Conservation (phyloP, 2,329 filamentous ascomycete species). For the Beauveria sp. region DNA sequence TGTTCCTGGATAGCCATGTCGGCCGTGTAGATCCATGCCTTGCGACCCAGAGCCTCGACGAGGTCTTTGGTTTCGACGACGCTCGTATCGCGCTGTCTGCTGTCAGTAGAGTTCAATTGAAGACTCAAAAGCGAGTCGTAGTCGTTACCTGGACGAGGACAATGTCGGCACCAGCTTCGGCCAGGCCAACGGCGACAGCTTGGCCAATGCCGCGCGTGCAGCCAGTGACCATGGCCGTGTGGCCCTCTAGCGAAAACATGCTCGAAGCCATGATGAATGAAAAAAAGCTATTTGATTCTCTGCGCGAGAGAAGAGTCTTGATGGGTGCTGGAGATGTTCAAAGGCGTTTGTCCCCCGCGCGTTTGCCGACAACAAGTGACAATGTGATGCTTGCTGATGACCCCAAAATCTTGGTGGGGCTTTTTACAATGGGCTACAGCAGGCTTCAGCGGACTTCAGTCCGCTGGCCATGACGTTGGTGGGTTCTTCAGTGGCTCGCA, state of each 20-base stretch:
- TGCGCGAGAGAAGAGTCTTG: too few relatives aligned
- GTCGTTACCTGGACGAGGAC: constrained; percentile 42
- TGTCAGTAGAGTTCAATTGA: neutral
- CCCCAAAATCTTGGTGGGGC: neutral
- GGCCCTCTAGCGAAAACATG: constrained; percentile 47
- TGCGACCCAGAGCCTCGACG: constrained; percentile 59
- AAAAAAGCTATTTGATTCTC: neutral
- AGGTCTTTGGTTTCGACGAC: constrained; percentile 47
- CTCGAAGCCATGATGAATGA: constrained; percentile 25
- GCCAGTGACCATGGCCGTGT: constrained; percentile 51
- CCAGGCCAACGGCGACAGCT: constrained; percentile 48
- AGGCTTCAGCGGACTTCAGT: neutral
- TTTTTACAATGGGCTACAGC: neutral
- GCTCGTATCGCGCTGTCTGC: constrained; percentile 31
- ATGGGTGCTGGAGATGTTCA: neutral
- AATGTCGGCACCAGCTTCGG: constrained; percentile 51
- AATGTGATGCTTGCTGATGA: constrained; percentile 1
- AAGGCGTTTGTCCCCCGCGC: neutral
- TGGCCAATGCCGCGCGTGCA: constrained; percentile 52
- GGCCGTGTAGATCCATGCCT: constrained; percentile 58
- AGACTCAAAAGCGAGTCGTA: neutral
- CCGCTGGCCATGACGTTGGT: neutral
- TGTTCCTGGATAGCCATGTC: constrained; percentile 57
- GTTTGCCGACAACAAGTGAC: neutral
- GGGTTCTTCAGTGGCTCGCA: neutral